These are phyloP conservation scores for Phycomyces nitens DNA, from an alignment of 192 early-diverging fungal species.

Conservation along the genomic window DNA sequence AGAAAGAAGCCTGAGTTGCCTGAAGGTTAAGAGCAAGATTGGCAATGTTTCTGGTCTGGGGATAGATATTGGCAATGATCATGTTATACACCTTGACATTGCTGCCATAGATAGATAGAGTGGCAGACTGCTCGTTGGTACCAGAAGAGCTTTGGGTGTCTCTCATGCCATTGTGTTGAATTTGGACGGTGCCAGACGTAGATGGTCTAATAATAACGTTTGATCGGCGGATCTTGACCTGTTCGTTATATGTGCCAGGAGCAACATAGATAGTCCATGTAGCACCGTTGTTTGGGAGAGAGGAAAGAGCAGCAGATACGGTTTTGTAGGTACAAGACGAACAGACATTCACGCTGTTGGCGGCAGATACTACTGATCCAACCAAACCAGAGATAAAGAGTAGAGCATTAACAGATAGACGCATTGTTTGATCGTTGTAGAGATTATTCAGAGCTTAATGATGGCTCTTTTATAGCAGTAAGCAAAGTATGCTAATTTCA, in stretches of 20 bases:
- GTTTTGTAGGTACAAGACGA: conserved; percentile 12
- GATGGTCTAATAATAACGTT: conserved; percentile 10
- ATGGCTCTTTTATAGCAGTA: too few relatives aligned
- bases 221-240: conserved; percentile 13
- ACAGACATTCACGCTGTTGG: conserved; percentile 9
- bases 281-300: conserved; percentile 11
- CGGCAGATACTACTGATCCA: too few relatives aligned
- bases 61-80: conserved; percentile 13
- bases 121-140: conserved; percentile 9
- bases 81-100: conserved; percentile 20
- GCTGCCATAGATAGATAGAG: conserved; percentile 4
- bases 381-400: too few relatives aligned
- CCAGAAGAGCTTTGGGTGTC: conserved; percentile 11
- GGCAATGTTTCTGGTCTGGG: conserved; percentile 18
- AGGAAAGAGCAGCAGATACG: neutral
- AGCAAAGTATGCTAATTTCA: too few relatives aligned
- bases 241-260: conserved; percentile 13
- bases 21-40: conserved; percentile 17
- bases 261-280: conserved; percentile 15
- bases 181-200: conserved; percentile 2
- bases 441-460: too few relatives aligned
- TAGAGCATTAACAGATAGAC: too few relatives aligned
- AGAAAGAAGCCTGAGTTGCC: conserved; percentile 10
- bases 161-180: conserved; percentile 6
- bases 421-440: too few relatives aligned